Evolutionary conservation across 179 eudicot species (phyloP).

Genomic region (Camellia oleifera): DNA sequence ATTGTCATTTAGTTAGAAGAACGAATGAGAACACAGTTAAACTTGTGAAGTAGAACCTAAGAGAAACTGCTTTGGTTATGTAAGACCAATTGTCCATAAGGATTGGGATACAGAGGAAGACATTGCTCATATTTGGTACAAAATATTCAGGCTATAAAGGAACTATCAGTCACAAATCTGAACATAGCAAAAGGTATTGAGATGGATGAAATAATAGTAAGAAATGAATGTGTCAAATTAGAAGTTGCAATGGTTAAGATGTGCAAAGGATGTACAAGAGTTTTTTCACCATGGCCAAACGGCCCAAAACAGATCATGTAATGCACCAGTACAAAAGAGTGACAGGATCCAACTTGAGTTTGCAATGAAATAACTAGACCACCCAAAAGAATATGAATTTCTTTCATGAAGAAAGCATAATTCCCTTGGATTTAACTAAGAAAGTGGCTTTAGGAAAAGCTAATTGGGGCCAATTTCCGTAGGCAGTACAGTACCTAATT

Average conservation of each 20-base stretch:
- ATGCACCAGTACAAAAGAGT: neutral
- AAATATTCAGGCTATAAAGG: neutral
- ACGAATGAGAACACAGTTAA: no score
- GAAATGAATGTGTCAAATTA: neutral
- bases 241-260: neutral
- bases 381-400: neutral
- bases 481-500: neutral
- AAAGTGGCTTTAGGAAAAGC: no score
- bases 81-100: neutral
- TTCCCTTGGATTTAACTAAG: neutral
- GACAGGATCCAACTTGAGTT: neutral
- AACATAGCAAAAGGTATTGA: neutral
- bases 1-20: no score
- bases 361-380: neutral
- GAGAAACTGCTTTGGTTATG: neutral
- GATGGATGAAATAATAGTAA: neutral
- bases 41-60: no score
- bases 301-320: neutral
- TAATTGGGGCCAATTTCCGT: no score
- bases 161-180: neutral
- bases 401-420: slow-evolving; percentile 3
- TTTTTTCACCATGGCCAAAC: neutral
- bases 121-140: neutral
- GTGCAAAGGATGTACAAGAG: neutral
- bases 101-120: neutral